Base-by-base conservation (phyloP, 2,329 filamentous ascomycete species). In the Aschersonia sp. region DNA sequence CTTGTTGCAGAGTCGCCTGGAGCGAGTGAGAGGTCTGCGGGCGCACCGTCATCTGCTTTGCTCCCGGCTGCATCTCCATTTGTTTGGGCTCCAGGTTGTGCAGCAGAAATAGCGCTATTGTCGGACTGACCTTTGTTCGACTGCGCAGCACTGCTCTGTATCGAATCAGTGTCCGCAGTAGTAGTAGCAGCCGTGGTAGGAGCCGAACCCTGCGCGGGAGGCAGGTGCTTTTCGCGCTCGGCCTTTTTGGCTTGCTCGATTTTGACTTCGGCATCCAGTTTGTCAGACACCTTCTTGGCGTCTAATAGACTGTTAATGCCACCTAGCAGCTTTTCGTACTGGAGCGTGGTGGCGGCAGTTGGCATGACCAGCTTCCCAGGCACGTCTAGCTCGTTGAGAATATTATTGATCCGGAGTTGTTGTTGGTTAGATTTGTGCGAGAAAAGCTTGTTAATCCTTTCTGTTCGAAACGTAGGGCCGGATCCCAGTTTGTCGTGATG, bases 391-490 rank as follows among this genome's bases (percentile, higher is more conserved):
- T 89, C 83, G 42, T 72, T 73, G 30, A 92, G 76, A 4, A 81
- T 80, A 48, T 83, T 82, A 10, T 74, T 79, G 53, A 92, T 89
- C 53, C 85, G 84, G 51, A 79, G 66, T 54, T 86, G 85, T 60
- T 89, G 85, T 51, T 84, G 78, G 47, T 82, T 78, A 12, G 78
- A 84, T 67, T 89, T 89, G 53, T 84, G 84, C 40, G 81, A 80
- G 48, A 88, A 83, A 30, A 87, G 77, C 63, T 89, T 89, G 55
- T 83, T 82, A 50, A 91, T 78, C 61, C 80, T 83, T 56, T 91
- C 85, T 31, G 88, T 88, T 9, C 91, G 85, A 74, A 97, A 97
- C 10, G 86, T 84, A 38, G 95, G 86, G 5, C 92, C 91, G 6
- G 83, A 84, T 2, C 84, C 81, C 40, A 96, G 74, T 31, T 91